Evolutionary conservation across 345 rosid species (phyloP).

Genomic region (Gossypium anomalum): DNA sequence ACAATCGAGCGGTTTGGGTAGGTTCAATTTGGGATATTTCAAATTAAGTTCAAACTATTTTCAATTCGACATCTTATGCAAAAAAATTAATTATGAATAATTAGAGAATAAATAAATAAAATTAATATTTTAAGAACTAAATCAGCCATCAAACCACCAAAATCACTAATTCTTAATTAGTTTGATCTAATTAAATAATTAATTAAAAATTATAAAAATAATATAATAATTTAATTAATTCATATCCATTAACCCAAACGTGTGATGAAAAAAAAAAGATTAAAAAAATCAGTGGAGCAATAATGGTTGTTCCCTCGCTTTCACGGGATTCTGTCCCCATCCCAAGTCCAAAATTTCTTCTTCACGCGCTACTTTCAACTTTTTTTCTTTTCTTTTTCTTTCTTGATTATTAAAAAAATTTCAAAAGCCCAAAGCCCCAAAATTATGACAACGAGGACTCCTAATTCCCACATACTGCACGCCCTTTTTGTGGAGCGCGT

Average conservation of each 20-base stretch:
- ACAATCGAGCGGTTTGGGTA: fast-evolving
- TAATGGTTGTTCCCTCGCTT: background rate
- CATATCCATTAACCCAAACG: background rate
- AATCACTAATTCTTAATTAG: too few relatives aligned
- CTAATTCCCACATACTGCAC: background rate
- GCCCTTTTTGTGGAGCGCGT: background rate
- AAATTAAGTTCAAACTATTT: too few relatives aligned
- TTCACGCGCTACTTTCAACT: background rate
- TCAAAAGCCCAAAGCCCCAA: background rate
- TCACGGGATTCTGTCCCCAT: conserved; percentile 7
- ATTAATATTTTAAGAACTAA: too few relatives aligned
- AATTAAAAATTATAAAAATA: background rate
- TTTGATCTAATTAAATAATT: too few relatives aligned
- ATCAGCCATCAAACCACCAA: too few relatives aligned
- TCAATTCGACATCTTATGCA: too few relatives aligned
- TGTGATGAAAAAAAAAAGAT: background rate
- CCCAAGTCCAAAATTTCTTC: background rate
- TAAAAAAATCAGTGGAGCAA: background rate
- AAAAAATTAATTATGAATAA: too few relatives aligned
- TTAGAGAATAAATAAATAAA: too few relatives aligned
- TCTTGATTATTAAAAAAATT: background rate
- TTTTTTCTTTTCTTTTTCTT: background rate
- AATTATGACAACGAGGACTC: background rate
- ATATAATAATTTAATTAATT: background rate
- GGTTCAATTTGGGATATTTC: too few relatives aligned